Percentiles rank a stretch among this genome's conserved stretches.
Evolutionary conservation across 148 eudicot species (phyloP).

Genomic region (Linanthus parryae): DNA sequence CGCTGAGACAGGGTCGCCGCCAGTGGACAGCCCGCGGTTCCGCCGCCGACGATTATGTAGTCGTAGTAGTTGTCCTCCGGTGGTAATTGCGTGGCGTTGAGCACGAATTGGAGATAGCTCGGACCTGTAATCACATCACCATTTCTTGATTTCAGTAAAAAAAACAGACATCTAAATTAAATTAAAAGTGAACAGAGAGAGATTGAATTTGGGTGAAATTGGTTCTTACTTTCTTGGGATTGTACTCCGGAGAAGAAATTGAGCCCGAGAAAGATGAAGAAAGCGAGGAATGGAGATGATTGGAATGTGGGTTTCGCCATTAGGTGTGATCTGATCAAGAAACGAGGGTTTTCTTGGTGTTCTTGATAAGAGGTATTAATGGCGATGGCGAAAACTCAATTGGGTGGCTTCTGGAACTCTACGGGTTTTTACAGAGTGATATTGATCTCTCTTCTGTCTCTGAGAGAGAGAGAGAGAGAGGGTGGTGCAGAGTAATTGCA

Average conservation of each 20-base stretch:
- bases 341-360: neutral
- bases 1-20: conserved; percentile 59
- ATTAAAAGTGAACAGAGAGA: neutral
- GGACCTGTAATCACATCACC: conserved; percentile 61
- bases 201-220: no score
- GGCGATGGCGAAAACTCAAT: no score
- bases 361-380: neutral
- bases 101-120: conserved; percentile 44
- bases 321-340: neutral
- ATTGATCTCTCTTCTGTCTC: no score
- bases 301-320: neutral
- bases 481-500: neutral
- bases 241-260: neutral
- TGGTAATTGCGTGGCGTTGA: conserved; percentile 75
- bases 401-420: neutral
- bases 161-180: no score
- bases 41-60: conserved; percentile 74
- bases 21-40: conserved; percentile 73
- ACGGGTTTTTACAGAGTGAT: neutral
- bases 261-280: neutral
- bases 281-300: neutral
- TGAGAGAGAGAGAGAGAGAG: neutral
- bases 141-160: no score
- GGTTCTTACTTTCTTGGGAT: neutral
- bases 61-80: conserved; percentile 56